phyloP scores from a whole-genome alignment of 495 filamentous ascomycete genomes.

The Aspergillus incahuasiensis region DNA sequence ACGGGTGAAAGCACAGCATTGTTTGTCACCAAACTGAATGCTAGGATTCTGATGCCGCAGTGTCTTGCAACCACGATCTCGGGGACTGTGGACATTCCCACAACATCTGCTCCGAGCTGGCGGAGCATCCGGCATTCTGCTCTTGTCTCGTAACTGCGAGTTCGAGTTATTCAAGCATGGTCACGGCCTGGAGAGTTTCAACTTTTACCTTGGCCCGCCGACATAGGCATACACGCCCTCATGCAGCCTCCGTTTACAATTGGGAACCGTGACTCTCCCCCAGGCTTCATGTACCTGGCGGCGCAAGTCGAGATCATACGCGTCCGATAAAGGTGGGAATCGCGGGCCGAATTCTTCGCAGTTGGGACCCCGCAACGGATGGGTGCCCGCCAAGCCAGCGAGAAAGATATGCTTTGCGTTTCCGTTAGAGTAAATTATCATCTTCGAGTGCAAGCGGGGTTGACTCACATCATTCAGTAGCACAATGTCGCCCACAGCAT shows the following conservation, averaged over 20 bases:
- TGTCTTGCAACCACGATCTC: constrained; percentile 74
- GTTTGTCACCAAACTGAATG: constrained; percentile 76
- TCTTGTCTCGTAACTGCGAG: constrained; percentile 64
- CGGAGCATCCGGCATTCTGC: constrained; percentile 73
- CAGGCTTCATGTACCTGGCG: constrained; percentile 57
- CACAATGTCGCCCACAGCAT: constrained; percentile 68
- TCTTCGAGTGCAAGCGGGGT: constrained; percentile 9
- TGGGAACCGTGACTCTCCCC: constrained; percentile 41
- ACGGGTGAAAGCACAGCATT: constrained; percentile 60
- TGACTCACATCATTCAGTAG: constrained; percentile 62
- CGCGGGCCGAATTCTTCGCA: constrained; percentile 62
- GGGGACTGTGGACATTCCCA: constrained; percentile 77
- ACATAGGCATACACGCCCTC: constrained; percentile 77
- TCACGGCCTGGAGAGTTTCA: no score
- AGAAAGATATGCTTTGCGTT: constrained; percentile 61
- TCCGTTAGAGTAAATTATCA: constrained; percentile 21
- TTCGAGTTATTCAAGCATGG: not conserved
- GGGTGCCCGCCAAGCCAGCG: constrained; percentile 62
- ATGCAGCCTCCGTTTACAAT: constrained; percentile 50
- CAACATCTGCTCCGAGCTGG: constrained; percentile 63
- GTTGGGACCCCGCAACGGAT: constrained; percentile 72
- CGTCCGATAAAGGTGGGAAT: constrained; percentile 70
- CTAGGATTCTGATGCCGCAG: constrained; percentile 63
- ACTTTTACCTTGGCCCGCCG: constrained; percentile 61
- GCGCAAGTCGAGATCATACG: constrained; percentile 68